Percentiles rank a stretch among this genome's conserved stretches.
phyloP scores from a whole-genome alignment of 2,329 filamentous ascomycete genomes.

The Colletotrichum sp. region DNA sequence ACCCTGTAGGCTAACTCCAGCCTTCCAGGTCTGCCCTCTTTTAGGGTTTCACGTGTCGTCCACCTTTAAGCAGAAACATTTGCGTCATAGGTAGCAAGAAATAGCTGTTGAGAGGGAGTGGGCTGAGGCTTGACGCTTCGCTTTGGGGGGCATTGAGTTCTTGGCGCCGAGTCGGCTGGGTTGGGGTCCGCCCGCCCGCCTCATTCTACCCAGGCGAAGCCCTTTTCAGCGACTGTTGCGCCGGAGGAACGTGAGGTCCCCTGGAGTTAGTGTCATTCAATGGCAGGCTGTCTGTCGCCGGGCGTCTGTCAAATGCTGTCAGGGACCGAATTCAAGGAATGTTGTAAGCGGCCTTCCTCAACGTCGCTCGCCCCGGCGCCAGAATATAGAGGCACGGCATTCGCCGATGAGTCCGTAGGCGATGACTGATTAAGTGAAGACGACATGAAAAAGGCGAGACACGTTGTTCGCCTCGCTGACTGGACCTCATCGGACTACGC shows the following conservation, averaged over 20 bases:
- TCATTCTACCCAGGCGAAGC: neutral
- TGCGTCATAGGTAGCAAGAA: conserved; percentile 8
- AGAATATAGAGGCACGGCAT: neutral
- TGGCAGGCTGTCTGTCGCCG: neutral
- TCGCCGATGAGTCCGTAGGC: neutral
- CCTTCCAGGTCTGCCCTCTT: neutral
- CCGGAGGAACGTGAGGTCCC: neutral
- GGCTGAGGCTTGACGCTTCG: neutral
- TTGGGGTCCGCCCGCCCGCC: neutral
- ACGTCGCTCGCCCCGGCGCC: neutral
- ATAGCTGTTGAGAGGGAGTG: neutral
- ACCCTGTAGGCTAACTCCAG: neutral
- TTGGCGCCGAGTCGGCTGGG: neutral
- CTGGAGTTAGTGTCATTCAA: neutral
- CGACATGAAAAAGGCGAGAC: neutral
- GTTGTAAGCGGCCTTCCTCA: neutral
- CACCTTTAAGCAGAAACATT: conserved; percentile 11
- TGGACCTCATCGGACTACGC: neutral
- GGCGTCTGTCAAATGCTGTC: neutral
- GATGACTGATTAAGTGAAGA: neutral
- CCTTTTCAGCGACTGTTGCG: neutral
- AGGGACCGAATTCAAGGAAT: neutral
- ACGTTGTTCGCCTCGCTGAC: neutral
- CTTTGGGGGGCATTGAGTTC: neutral
- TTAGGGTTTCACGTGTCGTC: conserved; percentile 4